Evolutionary conservation across 1,284 basidiomycete genomes (phyloP), one percentile per base, ranked within the genome.

Genomic region (Apiotrichum mycotoxinovorans): DNA sequence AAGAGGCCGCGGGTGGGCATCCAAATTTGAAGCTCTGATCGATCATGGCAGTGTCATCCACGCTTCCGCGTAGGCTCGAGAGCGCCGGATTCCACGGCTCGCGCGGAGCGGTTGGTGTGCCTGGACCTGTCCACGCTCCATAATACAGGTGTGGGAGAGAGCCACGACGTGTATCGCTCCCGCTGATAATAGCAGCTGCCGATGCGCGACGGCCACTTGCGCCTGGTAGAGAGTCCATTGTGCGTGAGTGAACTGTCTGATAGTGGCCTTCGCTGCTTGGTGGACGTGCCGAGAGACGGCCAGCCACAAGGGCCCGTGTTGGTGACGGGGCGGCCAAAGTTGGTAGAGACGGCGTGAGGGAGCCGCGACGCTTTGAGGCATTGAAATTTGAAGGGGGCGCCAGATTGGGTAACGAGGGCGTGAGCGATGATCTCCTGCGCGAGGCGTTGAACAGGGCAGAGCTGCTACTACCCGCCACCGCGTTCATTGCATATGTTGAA

Each of bases 131-230:
- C 65, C 68, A 69, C 4, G 61, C 63, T 8, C 69, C 65, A 27
- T 70, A 68, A 12, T 67, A 63, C 12, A 73, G 47, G n/a, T 75
- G 73, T 22, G 73, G 73, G 51, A 75, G 43, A 46, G 70, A 72
- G 23, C 73, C 71, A 37, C 73, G 60, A 40, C 73, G 57, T 4
- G 51, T 58, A 20, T 60, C 52, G 18, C 54, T 30, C 12, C 46
- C 51, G 17, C 40, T 15, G n/a, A 34, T 27, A 2, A 41, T 26
- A 3, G 46, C 46, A 9, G 46, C 33, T 1, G 26, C 38, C 3
- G 54, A 27, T 10, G 41, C 54, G 17, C 60, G 47, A 9, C 60
- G 54, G n/a, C 42, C 41, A 17, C 38, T 37, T 3, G 41, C 42
- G 23, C 22, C 25, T 26, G 45, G 38, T 10, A 51, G 34, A 0